A percentile compares a stretch with the other conserved stretches of the same genome.
phyloP scores from a whole-genome alignment of 1,139 yeast species.

The Geotrichum restrictum region DNA sequence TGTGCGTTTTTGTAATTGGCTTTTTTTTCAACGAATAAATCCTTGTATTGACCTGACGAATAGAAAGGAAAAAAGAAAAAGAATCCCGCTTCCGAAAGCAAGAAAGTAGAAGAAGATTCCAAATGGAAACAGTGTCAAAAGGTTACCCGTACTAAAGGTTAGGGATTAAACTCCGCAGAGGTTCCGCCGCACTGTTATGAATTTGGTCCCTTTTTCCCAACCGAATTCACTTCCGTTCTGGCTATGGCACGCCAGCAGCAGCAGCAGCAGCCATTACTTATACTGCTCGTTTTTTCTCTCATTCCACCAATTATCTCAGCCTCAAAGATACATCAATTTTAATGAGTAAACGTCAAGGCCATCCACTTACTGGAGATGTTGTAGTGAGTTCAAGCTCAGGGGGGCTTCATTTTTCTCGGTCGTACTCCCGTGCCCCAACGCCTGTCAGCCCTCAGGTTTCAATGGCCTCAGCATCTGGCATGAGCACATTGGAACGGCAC shows the following conservation, averaged over 20 bases:
- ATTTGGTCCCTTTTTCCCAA: background rate
- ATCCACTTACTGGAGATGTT: constrained; percentile 5
- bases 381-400: constrained; percentile 10
- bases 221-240: too few species aligned
- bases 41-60: too few species aligned
- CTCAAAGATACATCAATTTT: too few species aligned
- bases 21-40: too few species aligned
- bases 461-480: constrained; percentile 15
- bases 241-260: background rate
- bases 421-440: constrained; percentile 16
- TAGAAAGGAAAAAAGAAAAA: background rate
- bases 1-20: background rate
- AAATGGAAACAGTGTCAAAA: too few species aligned
- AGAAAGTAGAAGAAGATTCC: background rate
- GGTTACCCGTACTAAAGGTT: background rate
- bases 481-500: constrained; percentile 1
- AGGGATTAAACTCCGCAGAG: background rate
- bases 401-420: constrained; percentile 8
- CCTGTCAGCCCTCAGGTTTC: constrained; percentile 19
- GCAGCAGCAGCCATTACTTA: background rate
- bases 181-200: background rate
- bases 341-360: constrained; percentile 7
- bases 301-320: too few species aligned
- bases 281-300: background rate
- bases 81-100: background rate